Percentiles rank a stretch among this genome's conserved stretches.
Conservation (phyloP, 2,329 filamentous ascomycete species). For the Fusarium vanettenii region DNA sequence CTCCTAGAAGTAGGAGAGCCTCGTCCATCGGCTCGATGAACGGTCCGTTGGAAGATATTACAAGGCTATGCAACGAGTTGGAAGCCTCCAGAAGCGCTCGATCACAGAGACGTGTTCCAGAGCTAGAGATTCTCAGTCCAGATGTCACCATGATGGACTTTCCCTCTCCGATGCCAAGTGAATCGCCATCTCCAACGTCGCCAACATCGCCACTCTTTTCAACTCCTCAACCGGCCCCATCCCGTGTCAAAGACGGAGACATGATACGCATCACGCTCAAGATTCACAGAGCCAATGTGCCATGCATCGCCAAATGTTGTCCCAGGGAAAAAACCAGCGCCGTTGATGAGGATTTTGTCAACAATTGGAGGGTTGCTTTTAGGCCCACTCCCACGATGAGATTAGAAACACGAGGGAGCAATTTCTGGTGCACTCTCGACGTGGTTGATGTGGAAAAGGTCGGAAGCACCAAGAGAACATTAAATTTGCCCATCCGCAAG, state of each 20-base stretch:
- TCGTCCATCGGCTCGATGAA: slow-evolving; percentile 3
- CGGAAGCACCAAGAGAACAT: slow-evolving; percentile 8
- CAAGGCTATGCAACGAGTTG: neutral
- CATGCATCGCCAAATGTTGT: slow-evolving; percentile 31
- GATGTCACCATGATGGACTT: neutral
- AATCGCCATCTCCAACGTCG: slow-evolving; percentile 24
- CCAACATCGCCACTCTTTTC: slow-evolving; percentile 8
- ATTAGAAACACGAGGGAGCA: slow-evolving; percentile 10
- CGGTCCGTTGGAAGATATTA: neutral
- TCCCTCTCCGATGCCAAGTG: neutral
- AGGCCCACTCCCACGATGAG: slow-evolving; percentile 14
- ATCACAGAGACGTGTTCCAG: neutral
- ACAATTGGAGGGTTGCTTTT: slow-evolving; percentile 11
- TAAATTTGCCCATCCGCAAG: slow-evolving; percentile 24
- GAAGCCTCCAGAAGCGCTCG: neutral
- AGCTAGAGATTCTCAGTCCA: neutral
- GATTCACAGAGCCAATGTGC: slow-evolving; percentile 20
- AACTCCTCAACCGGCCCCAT: neutral
- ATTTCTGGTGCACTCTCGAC: slow-evolving; percentile 23
- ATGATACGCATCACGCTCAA: slow-evolving; percentile 31
- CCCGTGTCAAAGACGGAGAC: slow-evolving; percentile 28
- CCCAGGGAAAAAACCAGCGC: slow-evolving; percentile 15
- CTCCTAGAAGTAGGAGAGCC: slow-evolving; percentile 10
- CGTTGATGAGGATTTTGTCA: slow-evolving; percentile 26
- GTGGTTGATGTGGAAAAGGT: slow-evolving; percentile 34